Percentiles rank a stretch among this genome's conserved stretches.
These are phyloP conservation scores for Lindgomyces ingoldianus DNA, from an alignment of 495 filamentous ascomycete species.

Conservation along the genomic window DNA sequence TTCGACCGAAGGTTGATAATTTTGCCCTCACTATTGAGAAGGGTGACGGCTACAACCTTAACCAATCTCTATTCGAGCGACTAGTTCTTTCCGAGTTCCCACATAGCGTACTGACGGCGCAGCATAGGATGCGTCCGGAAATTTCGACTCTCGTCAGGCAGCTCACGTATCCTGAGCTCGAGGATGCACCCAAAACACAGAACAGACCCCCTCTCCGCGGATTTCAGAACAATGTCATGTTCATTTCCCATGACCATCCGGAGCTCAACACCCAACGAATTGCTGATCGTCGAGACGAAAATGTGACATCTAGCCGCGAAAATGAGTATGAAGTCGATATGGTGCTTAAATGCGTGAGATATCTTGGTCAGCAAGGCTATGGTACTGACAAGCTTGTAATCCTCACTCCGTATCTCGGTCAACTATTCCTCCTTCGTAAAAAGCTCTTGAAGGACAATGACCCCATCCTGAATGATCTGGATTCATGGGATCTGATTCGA, in stretches of 20 bases:
- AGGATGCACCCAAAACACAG: conserved; percentile 58
- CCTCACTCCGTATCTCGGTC: conserved; percentile 63
- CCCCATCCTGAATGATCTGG: conserved; percentile 69
- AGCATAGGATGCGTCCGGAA: conserved; percentile 72
- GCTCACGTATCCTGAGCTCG: conserved; percentile 65
- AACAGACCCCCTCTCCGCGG: conserved; percentile 56
- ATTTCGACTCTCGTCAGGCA: conserved; percentile 63
- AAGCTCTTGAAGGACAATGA: conserved; percentile 58
- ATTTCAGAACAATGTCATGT: conserved; percentile 63
- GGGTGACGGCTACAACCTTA: conserved; percentile 69
- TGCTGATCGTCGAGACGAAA: conserved; percentile 56
- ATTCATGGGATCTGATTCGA: conserved; percentile 65
- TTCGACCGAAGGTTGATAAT: conserved; percentile 70
- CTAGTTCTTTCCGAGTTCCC: conserved; percentile 58
- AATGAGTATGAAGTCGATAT: conserved; percentile 71
- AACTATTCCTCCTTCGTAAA: conserved; percentile 61
- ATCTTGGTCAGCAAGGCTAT: conserved; percentile 78
- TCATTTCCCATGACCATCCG: conserved; percentile 61
- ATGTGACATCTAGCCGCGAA: conserved; percentile 54
- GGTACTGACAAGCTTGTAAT: conserved; percentile 65
- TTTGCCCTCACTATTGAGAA: conserved; percentile 66
- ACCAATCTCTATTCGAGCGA: conserved; percentile 72
- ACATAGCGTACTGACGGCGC: conserved; percentile 59
- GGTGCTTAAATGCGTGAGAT: conserved; percentile 66
- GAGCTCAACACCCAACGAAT: conserved; percentile 52